Conservation (phyloP, 768 basidiomycete genomes). For the Wakefieldia striispora region DNA sequence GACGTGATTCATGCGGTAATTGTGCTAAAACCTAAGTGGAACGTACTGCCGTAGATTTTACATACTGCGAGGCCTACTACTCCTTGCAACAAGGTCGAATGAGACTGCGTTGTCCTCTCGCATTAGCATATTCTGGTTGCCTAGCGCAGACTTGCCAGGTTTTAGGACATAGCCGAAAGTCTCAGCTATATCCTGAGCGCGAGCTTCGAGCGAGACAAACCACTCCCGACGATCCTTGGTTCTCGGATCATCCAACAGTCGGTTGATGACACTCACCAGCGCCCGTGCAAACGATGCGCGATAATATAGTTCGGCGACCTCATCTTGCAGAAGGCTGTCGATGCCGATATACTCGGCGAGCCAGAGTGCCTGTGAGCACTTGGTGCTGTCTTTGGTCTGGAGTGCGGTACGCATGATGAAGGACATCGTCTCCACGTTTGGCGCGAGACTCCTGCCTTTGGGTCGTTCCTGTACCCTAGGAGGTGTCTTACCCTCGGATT, state of each 20-base stretch:
- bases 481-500: slow-evolving; percentile 33
- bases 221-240: slow-evolving; percentile 13
- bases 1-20: slow-evolving; percentile 1
- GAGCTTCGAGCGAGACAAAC: slow-evolving; percentile 18
- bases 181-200: slow-evolving; percentile 18
- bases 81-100: slow-evolving; percentile 29
- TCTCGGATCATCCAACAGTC: slow-evolving; percentile 27
- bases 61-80: slow-evolving; percentile 25
- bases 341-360: slow-evolving; percentile 51
- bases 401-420: slow-evolving; percentile 58
- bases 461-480: slow-evolving; percentile 44
- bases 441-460: slow-evolving; percentile 43
- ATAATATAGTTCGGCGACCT: slow-evolving; percentile 34
- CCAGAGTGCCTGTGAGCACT: slow-evolving; percentile 60
- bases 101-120: slow-evolving; percentile 30
- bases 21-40: neutral
- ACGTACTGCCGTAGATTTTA: slow-evolving; percentile 9
- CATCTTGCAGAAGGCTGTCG: slow-evolving; percentile 32
- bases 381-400: slow-evolving; percentile 44
- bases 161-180: slow-evolving; percentile 11
- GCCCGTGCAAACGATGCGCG: slow-evolving; percentile 48
- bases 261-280: slow-evolving; percentile 40
- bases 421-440: slow-evolving; percentile 54
- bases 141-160: slow-evolving; percentile 25
- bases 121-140: slow-evolving; percentile 19